A percentile compares a stretch with the other conserved stretches of the same genome.
Conservation (phyloP, 495 filamentous ascomycete species). For the Choiromyces venosus region DNA sequence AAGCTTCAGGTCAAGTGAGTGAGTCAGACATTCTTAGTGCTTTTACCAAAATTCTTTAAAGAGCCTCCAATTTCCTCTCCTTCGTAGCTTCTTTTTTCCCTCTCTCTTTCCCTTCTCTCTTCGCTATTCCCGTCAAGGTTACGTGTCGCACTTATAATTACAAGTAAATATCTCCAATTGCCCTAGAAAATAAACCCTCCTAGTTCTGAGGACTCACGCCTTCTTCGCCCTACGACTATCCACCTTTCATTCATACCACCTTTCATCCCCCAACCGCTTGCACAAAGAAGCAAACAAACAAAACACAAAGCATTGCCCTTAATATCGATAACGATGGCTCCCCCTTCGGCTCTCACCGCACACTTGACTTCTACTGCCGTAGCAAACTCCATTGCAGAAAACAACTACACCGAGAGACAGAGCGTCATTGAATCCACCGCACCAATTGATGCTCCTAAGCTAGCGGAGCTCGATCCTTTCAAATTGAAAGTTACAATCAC, state of each 20-base stretch:
- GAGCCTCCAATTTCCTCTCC: neutral
- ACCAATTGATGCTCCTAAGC: neutral
- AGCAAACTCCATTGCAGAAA: constrained; percentile 10
- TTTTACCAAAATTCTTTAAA: neutral
- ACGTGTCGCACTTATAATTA: neutral
- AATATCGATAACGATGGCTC: constrained; percentile 15
- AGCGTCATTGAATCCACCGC: neutral
- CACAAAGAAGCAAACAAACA: neutral
- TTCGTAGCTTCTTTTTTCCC: neutral
- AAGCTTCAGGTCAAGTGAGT: neutral
- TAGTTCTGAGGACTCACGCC: neutral
- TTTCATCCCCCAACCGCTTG: neutral
- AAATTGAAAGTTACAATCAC: constrained; percentile 64
- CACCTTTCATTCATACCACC: neutral
- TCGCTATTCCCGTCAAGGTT: neutral
- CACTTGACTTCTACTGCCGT: constrained; percentile 6
- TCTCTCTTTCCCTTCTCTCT: neutral
- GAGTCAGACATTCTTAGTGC: neutral
- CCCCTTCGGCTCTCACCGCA: constrained; percentile 22
- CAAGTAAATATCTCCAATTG: neutral
- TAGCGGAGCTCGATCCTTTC: constrained; percentile 61
- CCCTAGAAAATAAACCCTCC: neutral
- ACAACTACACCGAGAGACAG: constrained; percentile 2
- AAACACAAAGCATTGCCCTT: neutral
- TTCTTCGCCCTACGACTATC: neutral